A percentile compares a stretch with the other conserved stretches of the same genome.
phyloP scores from a whole-genome alignment of 345 rosid genomes.

The Boechera divaricarpa region DNA sequence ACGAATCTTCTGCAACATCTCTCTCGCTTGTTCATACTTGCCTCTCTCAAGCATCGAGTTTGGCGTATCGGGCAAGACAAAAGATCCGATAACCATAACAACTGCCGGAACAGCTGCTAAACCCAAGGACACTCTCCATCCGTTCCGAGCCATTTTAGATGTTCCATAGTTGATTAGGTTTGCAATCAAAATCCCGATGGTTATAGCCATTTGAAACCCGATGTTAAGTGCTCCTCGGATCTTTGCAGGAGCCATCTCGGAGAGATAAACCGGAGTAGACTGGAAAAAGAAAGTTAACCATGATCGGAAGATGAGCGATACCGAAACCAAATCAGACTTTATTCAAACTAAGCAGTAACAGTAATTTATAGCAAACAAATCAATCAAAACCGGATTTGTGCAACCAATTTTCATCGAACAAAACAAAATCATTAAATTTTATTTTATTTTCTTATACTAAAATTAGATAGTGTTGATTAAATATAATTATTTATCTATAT shows the following conservation, averaged over 20 bases:
- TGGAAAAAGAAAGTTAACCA: conserved; percentile 17
- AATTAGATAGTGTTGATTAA: not conserved
- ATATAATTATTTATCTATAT: not conserved
- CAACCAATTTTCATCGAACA: not conserved
- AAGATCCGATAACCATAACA: conserved; percentile 45
- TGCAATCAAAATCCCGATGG: conserved; percentile 49
- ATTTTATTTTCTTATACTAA: not conserved
- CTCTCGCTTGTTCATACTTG: conserved; percentile 39
- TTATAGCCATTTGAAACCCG: conserved; percentile 66
- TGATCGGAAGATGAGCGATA: conserved; percentile 12
- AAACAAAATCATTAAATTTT: not conserved
- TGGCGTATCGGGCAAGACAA: conserved; percentile 48
- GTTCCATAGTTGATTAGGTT: conserved; percentile 46
- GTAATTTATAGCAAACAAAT: not conserved
- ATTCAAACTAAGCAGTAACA: conserved; percentile 1
- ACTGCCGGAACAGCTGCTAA: conserved; percentile 48
- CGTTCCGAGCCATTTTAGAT: conserved; percentile 37
- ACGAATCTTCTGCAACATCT: conserved; percentile 49
- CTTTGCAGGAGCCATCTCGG: conserved; percentile 67
- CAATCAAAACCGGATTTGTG: not conserved
- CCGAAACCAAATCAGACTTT: not conserved
- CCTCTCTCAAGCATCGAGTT: conserved; percentile 52
- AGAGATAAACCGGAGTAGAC: conserved; percentile 67
- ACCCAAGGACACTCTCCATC: conserved; percentile 49
- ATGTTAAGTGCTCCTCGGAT: conserved; percentile 62